Base-by-base conservation (phyloP, 2,329 filamentous ascomycete genomes). In the Fusarium sp. region DNA sequence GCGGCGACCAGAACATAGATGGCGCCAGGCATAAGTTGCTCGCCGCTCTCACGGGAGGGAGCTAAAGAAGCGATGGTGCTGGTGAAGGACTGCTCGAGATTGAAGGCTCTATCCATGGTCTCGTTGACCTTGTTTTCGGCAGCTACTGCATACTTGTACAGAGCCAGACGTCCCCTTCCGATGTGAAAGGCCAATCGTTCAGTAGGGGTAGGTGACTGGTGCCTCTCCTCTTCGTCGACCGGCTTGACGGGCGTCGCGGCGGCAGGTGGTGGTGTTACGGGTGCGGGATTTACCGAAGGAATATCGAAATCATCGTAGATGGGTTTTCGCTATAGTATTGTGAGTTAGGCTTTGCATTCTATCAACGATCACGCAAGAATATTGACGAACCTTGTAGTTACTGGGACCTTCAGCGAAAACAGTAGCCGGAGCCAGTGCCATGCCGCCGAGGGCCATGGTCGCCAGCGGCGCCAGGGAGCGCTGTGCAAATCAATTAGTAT, bases 1-100 rank as follows among this genome's bases (percentile, higher is more conserved):
- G 93, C 90, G 40, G 94, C 91, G 46, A 99, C 94, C 29, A 97
- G 87, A 45, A 98, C 94, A 82, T 98, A 98, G 71, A 98, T 88
- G 61, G 89, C 85, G 25, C 95, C 95, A 33, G 96, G 96, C 81
- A 98, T 90, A 57, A 99, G 86, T 76, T 90, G 89, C 84, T 99
- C 96, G 77, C 92, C 92, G 63, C 89, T 92, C 80, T 95, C 91
- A 74, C 90, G 90, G 36, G 94, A 85, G 29, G 96, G 96, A 20
- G 94, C 96, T 37, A 99, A 87, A 21, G 91, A 94, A 60, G 94
- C 93, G 71, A 99, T 81, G 63, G 96, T 98, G 80, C 87, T 88
- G 73, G 95, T 97, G 83, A 98, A 94, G 76, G 90, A 92, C 78
- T 91, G 90, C 84, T 99, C 96, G 70, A 97, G 89, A 77, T 90